Base-by-base conservation (phyloP, 2,329 filamentous ascomycete species). In the Chaetomiaceae sp. region DNA sequence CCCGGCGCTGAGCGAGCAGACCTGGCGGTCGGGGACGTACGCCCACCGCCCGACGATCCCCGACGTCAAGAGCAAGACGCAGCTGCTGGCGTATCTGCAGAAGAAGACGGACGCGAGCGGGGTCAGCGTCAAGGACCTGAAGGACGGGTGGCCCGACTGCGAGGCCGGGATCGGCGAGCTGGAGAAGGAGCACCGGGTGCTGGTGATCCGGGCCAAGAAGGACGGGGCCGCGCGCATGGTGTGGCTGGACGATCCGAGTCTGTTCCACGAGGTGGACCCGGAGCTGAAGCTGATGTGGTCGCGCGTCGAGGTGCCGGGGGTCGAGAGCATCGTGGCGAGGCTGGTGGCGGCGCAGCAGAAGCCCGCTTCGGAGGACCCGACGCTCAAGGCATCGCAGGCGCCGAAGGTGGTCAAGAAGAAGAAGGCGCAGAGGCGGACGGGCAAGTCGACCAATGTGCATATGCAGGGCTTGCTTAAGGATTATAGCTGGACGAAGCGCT, bases 61-160 rank as follows among this genome's bases (percentile, higher is more conserved):
- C 3, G 85, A 88, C 57, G 92, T 99, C 56, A 85, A 83, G 62
- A 85, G 83, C 64, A 83, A 85, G 54, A 84, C 86, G 34, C 84
- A 90, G 62, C 80, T 99, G 50, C 82, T 95, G 50, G 81, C 80
- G 51, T 87, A 89, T 66, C 80, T 99, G 29, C 90, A 96, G 71
- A 78, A 79, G 49, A 90, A 91, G 71, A 83, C 82, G 48, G 90
- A 90, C 54, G 88, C 89, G 1, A 84, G 86, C 59, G 90, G 89
- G 11, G 81, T 97, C 50, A 79, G 79, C 33, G 89, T 97, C 58
- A 90, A 90, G 68, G 90, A 96, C 64, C 80, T 99, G 57, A 95
- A 96, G 71, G 94, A 99, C 67, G 94, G 94, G 58, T 99, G 94
- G 94, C 84, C 86, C 21, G 85, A 86, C 63, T 95, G 90, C 65